Evolutionary conservation across 2,329 filamentous ascomycete genomes (phyloP), one percentile per base, ranked within the genome.

Genomic region (Monosporascus ibericus): DNA sequence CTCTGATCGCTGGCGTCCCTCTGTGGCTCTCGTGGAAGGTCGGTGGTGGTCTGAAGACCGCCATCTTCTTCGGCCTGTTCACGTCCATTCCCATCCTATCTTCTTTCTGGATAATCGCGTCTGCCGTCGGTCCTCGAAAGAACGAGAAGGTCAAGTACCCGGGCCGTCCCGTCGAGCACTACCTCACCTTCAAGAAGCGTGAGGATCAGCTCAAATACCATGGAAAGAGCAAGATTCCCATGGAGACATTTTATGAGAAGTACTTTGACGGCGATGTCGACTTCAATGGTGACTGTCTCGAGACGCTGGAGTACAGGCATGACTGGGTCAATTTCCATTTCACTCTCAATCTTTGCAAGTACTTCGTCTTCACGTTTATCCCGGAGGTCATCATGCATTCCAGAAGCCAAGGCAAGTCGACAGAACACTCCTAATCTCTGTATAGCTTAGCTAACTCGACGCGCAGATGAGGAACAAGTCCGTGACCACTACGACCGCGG

Each of bases 301-400:
- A 97, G 68, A 78, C 89, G 47, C 75, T 97, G 72, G 94, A 97
- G 74, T 94, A 94, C 77, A 82, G 94, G 66, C 92, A 97, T 70
- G 94, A 99, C 72, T 97, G 94, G 94, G 90, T 90, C 62, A 94
- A 82, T 78, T 96, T 96, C 79, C 82, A 85, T 67, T 96, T 97
- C 75, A 96, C 92, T 58, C 73, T 87, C 65, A 80, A 85, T 65
- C 78, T 96, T 60, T 91, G 92, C 80, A 88, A 88, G 76, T 92
- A 86, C 76, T 92, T 97, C 74, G 76, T 97, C 63, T 85, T 89
- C 56, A 86, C 85, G 70, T 90, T 96, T 77, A 84, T 95, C 58
- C 90, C 90, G 47, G 92, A 96, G 72, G 82, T 95, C 58, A 86
- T 96, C 64, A 86, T 96, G 80, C 92, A 97, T 78, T 92, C 89